Evolutionary conservation across 1,284 basidiomycete species (phyloP).

Genomic region (Ganoderma sinense): DNA sequence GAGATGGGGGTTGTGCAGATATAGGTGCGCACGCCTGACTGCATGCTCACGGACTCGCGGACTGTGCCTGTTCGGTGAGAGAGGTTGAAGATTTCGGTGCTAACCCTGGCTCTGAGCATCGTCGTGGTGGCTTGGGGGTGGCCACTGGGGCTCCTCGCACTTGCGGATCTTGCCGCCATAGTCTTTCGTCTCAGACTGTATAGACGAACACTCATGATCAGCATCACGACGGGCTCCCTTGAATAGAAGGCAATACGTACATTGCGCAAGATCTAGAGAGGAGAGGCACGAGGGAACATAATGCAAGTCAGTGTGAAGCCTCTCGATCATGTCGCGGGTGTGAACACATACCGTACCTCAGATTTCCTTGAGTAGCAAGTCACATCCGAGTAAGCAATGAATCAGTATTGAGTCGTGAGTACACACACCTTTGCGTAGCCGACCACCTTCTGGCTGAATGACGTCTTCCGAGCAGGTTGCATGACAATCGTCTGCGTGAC

Average conservation of each 20-base stretch:
- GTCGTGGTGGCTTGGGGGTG: constrained; percentile 7
- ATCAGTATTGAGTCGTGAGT: too few species aligned
- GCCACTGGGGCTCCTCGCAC: constrained; percentile 29
- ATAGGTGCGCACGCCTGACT: background rate
- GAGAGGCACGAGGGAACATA: background rate
- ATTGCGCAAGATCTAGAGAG: constrained; percentile 21
- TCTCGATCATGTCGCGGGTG: too few species aligned
- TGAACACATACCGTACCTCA: constrained; percentile 22
- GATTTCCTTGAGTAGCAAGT: constrained; percentile 21
- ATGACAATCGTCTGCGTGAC: constrained; percentile 9
- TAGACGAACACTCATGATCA: background rate
- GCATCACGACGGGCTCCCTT: background rate
- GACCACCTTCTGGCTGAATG: constrained; percentile 28
- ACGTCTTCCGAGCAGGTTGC: constrained; percentile 16
- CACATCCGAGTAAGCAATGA: too few species aligned
- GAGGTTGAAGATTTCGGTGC: background rate
- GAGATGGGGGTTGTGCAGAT: background rate
- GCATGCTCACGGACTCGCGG: background rate
- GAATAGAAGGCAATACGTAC: background rate
- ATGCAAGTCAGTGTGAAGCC: background rate
- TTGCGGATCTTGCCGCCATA: constrained; percentile 24
- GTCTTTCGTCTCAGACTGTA: constrained; percentile 26
- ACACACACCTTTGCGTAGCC: constrained; percentile 28
- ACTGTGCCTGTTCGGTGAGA: background rate
- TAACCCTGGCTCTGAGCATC: background rate